Evolutionary conservation across 139 green algal species (phyloP).

Genomic region (Mesostigma viride): DNA sequence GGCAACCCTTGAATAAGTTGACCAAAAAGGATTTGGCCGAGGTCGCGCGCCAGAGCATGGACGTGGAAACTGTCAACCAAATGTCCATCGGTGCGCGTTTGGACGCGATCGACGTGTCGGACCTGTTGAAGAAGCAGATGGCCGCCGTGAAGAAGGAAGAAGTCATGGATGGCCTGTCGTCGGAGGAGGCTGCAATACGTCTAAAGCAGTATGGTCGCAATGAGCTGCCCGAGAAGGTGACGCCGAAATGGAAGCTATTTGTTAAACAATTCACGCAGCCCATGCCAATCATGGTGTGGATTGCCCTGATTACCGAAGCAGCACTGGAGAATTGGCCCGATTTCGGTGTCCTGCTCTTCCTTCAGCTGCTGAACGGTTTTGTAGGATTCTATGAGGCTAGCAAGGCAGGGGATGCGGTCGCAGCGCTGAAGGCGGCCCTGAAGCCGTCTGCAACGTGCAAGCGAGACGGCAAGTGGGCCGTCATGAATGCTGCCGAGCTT

Average conservation of each 20-base stretch:
- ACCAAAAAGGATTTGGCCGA: too few relatives aligned
- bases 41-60: too few relatives aligned
- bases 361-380: constrained; percentile 72
- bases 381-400: constrained; percentile 65
- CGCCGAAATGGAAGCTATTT: constrained; percentile 31
- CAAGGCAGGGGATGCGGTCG: constrained; percentile 69
- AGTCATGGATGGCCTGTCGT: constrained; percentile 8
- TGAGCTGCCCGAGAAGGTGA: constrained; percentile 63
- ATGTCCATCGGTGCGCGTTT: background rate
- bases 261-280: constrained; percentile 51
- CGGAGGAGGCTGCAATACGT: constrained; percentile 52
- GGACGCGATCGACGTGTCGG: background rate
- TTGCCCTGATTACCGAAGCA: constrained; percentile 65
- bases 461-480: constrained; percentile 56
- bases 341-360: constrained; percentile 57
- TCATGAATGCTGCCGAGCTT: constrained; percentile 51
- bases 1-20: too few relatives aligned
- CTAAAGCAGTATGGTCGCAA: constrained; percentile 52
- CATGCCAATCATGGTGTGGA: constrained; percentile 86
- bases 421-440: constrained; percentile 66
- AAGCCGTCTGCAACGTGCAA: constrained; percentile 66
- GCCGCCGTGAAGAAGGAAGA: background rate
- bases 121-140: background rate
- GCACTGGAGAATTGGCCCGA: constrained; percentile 58
- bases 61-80: background rate